Evolutionary conservation across 1,284 basidiomycete genomes (phyloP).

Genomic region (Amylostereum chailletii): DNA sequence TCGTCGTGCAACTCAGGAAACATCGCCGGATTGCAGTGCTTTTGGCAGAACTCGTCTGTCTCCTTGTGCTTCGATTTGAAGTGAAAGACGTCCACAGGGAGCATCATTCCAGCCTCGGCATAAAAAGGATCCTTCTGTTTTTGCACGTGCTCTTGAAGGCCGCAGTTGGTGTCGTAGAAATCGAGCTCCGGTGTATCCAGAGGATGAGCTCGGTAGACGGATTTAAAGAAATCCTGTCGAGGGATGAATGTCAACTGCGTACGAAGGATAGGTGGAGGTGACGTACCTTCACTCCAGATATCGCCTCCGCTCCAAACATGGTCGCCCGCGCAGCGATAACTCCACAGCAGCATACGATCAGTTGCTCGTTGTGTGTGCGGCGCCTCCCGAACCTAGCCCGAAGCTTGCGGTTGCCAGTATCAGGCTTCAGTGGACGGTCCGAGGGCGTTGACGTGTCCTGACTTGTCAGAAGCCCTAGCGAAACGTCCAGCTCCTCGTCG

Average conservation of each 20-base stretch:
- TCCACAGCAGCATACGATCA: constrained; percentile 16
- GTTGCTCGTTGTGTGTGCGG: constrained; percentile 19
- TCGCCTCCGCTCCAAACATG: constrained; percentile 14
- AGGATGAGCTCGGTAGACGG: not conserved
- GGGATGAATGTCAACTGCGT: not conserved
- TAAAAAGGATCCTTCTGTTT: not conserved
- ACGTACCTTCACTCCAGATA: constrained; percentile 8
- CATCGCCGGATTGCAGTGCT: constrained; percentile 21
- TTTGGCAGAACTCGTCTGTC: constrained; percentile 16
- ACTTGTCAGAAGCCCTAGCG: too few relatives aligned
- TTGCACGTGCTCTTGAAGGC: not conserved
- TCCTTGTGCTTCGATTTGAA: constrained; percentile 25
- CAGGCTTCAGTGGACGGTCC: too few relatives aligned
- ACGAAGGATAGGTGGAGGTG: not conserved
- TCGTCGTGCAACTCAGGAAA: constrained; percentile 18
- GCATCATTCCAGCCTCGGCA: not conserved
- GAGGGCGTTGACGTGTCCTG: too few relatives aligned
- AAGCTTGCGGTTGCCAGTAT: too few relatives aligned
- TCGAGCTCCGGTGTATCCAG: constrained; percentile 1
- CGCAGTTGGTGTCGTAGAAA: constrained; percentile 10
- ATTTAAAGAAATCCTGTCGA: constrained; percentile 6
- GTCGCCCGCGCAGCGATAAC: constrained; percentile 15
- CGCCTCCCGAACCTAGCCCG: not conserved
- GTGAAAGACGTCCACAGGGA: constrained; percentile 22
- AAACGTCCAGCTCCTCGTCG: too few relatives aligned